A percentile compares a stretch with the other conserved stretches of the same genome.
These are phyloP conservation scores for Trichoderma aggressivum DNA, from an alignment of 2,329 filamentous ascomycete genomes.

Conservation along the genomic window DNA sequence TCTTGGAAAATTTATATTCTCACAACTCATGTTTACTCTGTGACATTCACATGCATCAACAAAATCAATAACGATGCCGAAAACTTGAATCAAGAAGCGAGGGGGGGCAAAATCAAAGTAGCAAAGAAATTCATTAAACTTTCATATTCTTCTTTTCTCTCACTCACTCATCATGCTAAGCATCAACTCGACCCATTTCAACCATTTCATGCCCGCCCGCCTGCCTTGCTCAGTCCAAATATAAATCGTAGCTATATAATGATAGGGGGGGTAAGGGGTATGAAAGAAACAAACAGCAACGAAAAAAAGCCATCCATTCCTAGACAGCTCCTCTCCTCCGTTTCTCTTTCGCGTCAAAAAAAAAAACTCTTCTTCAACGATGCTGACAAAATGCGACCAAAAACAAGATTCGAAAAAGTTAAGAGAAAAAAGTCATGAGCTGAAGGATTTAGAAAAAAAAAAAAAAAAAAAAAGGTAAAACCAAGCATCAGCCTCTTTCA, in stretches of 20 bases:
- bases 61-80: not conserved
- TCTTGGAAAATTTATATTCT: not conserved
- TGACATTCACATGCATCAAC: not conserved
- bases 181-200: not conserved
- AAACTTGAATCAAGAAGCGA: not conserved
- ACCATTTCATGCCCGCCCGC: constrained; percentile 1
- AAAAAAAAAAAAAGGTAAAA: not conserved
- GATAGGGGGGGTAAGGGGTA: not conserved
- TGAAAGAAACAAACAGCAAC: not conserved
- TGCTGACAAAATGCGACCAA: not conserved
- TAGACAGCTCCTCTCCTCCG: not conserved
- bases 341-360: not conserved
- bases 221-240: constrained; percentile 3
- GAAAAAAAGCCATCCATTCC: not conserved
- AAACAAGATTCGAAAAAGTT: not conserved
- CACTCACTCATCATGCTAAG: not conserved
- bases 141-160: not conserved
- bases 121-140: not conserved
- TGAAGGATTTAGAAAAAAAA: not conserved
- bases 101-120: not conserved
- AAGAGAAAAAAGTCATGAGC: not conserved
- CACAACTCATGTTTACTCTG: not conserved
- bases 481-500: not conserved
- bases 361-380: constrained; percentile 1
- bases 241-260: constrained; percentile 2